Percentiles rank a stretch among this genome's conserved stretches.
phyloP scores from a whole-genome alignment of 305 asterid species.

The Nicotiana rustica region DNA sequence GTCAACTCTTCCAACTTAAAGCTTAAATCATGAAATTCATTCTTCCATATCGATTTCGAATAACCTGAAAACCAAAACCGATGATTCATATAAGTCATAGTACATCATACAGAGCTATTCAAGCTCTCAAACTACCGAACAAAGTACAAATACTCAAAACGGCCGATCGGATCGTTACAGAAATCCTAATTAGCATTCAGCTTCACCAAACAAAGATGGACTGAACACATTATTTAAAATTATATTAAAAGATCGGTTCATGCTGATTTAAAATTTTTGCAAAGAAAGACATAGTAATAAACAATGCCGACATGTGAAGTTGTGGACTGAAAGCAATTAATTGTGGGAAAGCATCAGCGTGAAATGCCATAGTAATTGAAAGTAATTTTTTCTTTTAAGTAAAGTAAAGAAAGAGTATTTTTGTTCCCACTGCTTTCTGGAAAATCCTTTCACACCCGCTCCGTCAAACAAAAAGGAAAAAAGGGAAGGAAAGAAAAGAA shows the following conservation, averaged over 20 bases:
- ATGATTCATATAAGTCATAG: too few species aligned
- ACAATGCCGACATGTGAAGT: background rate
- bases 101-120: too few species aligned
- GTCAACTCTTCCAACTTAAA: too few species aligned
- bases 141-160: too few species aligned
- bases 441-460: background rate
- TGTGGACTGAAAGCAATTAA: background rate
- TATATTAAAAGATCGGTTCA: background rate
- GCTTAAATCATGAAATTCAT: too few species aligned
- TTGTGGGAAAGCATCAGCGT: background rate
- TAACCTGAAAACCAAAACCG: too few species aligned
- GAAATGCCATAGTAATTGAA: background rate
- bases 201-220: background rate
- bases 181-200: background rate
- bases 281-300: background rate
- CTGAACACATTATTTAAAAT: background rate
- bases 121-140: too few species aligned
- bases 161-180: too few species aligned
- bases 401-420: background rate
- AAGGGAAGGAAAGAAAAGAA: background rate
- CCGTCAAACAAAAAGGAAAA: background rate
- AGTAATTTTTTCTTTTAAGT: background rate
- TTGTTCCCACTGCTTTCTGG: slow-evolving; percentile 6
- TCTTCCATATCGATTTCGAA: too few species aligned
- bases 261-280: background rate